Evolutionary conservation across 768 basidiomycete species (phyloP).

Genomic region (Boletus eberwhitei): DNA sequence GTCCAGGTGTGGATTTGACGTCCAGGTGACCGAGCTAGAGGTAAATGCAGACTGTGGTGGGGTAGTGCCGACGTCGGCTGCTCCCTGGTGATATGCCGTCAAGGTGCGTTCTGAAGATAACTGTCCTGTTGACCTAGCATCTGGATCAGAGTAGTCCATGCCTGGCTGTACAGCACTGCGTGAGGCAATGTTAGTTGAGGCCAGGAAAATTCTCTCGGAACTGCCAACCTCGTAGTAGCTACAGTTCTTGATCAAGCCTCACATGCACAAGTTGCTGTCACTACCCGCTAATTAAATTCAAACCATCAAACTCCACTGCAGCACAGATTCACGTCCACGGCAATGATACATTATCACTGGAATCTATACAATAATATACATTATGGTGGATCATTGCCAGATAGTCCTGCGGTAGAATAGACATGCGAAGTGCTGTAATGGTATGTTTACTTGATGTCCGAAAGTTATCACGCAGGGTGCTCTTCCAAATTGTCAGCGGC

Average conservation of each 20-base stretch:
- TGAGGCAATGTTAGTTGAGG: background rate
- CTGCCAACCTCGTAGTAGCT: background rate
- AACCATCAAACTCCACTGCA: background rate
- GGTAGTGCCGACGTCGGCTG: constrained; percentile 6
- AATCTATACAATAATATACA: constrained; percentile 16
- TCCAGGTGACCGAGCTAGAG: constrained; percentile 12
- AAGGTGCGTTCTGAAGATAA: constrained; percentile 11
- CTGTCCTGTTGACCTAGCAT: constrained; percentile 8
- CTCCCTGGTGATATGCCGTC: constrained; percentile 13
- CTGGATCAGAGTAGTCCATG: constrained; percentile 23
- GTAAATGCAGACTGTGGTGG: constrained; percentile 5
- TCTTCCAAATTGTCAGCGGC: background rate
- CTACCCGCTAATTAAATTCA: background rate
- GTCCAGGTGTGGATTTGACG: constrained; percentile 9
- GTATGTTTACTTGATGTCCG: constrained; percentile 4
- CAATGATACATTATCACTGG: constrained; percentile 8
- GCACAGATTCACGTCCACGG: background rate
- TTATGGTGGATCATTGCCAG: constrained; percentile 1
- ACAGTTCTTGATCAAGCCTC: background rate
- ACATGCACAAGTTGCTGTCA: too few species aligned
- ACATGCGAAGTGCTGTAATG: background rate
- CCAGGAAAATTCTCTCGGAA: background rate
- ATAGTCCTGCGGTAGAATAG: constrained; percentile 4
- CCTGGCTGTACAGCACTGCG: background rate
- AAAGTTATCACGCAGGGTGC: constrained; percentile 3